Base-by-base conservation (phyloP, 2,329 filamentous ascomycete species). In the Cercospora sp. region DNA sequence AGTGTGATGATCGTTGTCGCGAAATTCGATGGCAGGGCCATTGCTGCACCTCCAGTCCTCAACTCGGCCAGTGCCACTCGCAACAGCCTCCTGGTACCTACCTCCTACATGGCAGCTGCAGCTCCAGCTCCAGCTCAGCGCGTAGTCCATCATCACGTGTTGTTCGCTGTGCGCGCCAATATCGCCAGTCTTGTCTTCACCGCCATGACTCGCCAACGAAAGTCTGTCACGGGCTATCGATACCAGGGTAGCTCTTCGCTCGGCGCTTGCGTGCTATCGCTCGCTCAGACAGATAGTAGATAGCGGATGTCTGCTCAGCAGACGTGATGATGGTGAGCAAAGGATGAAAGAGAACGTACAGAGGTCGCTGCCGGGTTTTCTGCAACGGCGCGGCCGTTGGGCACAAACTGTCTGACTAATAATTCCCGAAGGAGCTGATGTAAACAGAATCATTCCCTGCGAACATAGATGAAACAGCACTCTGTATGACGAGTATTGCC, bases 21-120 rank as follows among this genome's bases (percentile, higher is more conserved):
- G 48, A 55, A 55, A 63, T 64, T 64, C 31, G 57, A 63, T 57
- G 65, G 60, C 31, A 66, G 60, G 64, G 60, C 33, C 26, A 23
- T 26, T 53, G 48, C 20, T 26, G 48, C 48, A 23, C 18, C 48
- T 23, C 23, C 7, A 26, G 20, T 20, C 42, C 42, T 48, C 48
- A 26, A 16, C 23, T 23, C 48, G 20, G 48, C 48, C 48, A 26
- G 13, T 26, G 48, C 48, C 48, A 53, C 48, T 28, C 20, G 18
- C 18, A 23, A 16, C 48, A 53, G 36, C 36, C 36, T 39, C 36
- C 36, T 39, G 9, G 39, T 30, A 51, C 33, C 59, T 48, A 26
- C 16, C 48, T 62, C 33, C 59, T 48, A 26, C 16, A 62, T 62
- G 55, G 28, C 60, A 31, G 18, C 60, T 45, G 13, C 36, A 20